Conservation (phyloP, 2,329 filamentous ascomycete genomes). For the Scedosporium minutisporum region DNA sequence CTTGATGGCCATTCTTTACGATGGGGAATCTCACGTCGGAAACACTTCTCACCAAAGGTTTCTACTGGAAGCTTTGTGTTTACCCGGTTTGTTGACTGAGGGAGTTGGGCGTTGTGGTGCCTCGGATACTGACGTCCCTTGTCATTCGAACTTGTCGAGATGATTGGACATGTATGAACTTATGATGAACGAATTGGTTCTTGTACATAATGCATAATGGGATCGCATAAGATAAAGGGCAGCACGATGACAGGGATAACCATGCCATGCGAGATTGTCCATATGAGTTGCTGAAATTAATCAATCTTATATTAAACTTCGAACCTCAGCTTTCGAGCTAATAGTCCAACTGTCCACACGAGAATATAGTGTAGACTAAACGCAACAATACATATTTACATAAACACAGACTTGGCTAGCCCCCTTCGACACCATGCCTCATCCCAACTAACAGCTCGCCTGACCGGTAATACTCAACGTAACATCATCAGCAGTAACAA, state of each 20-base stretch:
- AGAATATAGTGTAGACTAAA: no score
- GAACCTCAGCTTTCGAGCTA: not conserved
- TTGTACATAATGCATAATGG: not conserved
- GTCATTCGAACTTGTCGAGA: not conserved
- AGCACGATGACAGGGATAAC: no score
- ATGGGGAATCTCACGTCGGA: no score
- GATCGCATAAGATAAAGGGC: no score
- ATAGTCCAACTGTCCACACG: not conserved
- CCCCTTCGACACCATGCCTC: no score
- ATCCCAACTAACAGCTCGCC: not conserved
- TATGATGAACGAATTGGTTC: not conserved
- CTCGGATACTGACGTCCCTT: not conserved
- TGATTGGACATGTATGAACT: not conserved
- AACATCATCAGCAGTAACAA: slow-evolving; percentile 2
- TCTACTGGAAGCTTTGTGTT: not conserved
- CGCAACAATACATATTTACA: no score
- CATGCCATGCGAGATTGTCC: no score
- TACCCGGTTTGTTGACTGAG: not conserved
- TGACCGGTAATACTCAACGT: not conserved
- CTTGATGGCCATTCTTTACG: no score
- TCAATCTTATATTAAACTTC: not conserved
- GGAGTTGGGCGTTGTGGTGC: not conserved
- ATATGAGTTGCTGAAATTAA: no score
- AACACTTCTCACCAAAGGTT: no score
- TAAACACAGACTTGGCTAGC: no score